These are phyloP conservation scores for Microdochium paspali DNA, from an alignment of 2,329 filamentous ascomycete genomes.

Conservation along the genomic window DNA sequence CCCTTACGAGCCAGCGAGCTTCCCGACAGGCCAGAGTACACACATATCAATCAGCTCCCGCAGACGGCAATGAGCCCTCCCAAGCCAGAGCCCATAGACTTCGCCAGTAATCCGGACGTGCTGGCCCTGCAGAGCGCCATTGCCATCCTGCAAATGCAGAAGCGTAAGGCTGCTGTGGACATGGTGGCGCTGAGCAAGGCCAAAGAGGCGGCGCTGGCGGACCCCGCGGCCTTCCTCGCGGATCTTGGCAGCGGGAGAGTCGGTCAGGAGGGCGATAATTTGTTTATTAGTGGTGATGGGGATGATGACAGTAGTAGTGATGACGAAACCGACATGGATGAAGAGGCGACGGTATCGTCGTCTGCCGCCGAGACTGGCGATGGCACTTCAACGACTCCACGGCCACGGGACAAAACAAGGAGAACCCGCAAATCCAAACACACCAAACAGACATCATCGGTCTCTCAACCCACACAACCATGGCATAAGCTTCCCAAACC, in stretches of 20 bases:
- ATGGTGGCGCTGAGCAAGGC: constrained; percentile 60
- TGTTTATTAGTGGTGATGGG: constrained; percentile 10
- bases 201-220: constrained; percentile 59
- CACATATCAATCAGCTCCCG: constrained; percentile 9
- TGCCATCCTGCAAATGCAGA: constrained; percentile 78
- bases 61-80: constrained; percentile 23
- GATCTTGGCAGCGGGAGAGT: constrained; percentile 59
- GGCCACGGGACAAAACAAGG: neutral
- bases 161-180: constrained; percentile 66
- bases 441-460: neutral
- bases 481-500: constrained; percentile 64
- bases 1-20: constrained; percentile 21
- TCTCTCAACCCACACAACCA: constrained; percentile 10
- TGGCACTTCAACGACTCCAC: neutral
- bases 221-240: constrained; percentile 63
- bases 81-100: constrained; percentile 42
- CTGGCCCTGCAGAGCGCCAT: constrained; percentile 81
- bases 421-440: neutral
- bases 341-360: constrained; percentile 20
- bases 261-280: constrained; percentile 24
- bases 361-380: constrained; percentile 1
- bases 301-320: constrained; percentile 19
- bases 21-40: constrained; percentile 18
- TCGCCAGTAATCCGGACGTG: constrained; percentile 68
- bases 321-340: constrained; percentile 10